Conservation (phyloP, 1,284 basidiomycete genomes). For the Agaricales sp. region DNA sequence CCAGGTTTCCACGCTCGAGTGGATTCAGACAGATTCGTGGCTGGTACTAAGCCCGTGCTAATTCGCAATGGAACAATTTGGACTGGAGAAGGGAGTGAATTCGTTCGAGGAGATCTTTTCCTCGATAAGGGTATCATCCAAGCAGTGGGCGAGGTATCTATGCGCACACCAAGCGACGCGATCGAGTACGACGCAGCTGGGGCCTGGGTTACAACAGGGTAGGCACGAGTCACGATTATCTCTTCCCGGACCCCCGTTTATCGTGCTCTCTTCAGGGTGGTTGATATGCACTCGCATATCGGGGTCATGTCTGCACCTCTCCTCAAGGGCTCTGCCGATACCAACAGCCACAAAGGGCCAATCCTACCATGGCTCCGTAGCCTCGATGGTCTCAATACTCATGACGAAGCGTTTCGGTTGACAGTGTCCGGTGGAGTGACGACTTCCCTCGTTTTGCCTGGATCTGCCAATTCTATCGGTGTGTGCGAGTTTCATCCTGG, state of each 20-base stretch:
- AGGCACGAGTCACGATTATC: no score
- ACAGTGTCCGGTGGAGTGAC: conserved; percentile 62
- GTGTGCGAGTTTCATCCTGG: background rate
- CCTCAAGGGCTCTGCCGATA: conserved; percentile 35
- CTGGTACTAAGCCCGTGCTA: conserved; percentile 45
- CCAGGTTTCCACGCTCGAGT: conserved; percentile 36
- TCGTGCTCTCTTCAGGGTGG: conserved; percentile 24
- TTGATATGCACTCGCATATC: conserved; percentile 73
- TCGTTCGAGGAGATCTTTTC: conserved; percentile 39
- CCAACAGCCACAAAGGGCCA: conserved; percentile 42
- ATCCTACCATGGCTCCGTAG: conserved; percentile 52
- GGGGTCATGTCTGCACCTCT: conserved; percentile 40
- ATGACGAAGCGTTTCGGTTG: conserved; percentile 45
- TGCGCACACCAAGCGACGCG: background rate
- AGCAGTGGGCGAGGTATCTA: conserved; percentile 25
- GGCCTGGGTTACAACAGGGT: conserved; percentile 40
- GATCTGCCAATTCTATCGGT: conserved; percentile 48
- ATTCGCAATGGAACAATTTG: conserved; percentile 56
- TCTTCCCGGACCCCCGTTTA: no score
- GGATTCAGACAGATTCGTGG: conserved; percentile 58
- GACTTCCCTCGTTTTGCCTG: conserved; percentile 55
- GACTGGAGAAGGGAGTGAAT: conserved; percentile 54
- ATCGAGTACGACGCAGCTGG: conserved; percentile 20
- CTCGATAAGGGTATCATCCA: conserved; percentile 45
- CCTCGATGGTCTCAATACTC: conserved; percentile 52